Conservation (phyloP, 2,329 filamentous ascomycete species). For the Ilyonectria sp. region DNA sequence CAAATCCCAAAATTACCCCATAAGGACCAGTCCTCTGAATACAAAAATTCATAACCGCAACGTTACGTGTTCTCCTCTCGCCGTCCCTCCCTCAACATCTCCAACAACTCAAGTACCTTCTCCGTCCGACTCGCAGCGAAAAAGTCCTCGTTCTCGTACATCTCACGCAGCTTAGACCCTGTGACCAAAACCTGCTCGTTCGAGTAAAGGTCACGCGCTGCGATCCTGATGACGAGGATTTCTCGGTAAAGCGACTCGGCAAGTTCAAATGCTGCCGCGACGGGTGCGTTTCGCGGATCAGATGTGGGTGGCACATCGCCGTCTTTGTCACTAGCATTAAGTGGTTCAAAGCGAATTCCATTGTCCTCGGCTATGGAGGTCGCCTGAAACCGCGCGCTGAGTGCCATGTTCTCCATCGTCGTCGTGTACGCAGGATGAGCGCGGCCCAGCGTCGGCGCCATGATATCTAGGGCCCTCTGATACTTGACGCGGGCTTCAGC, state of each 20-base stretch:
- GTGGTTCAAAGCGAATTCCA: constrained; percentile 12
- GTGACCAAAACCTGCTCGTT: constrained; percentile 42
- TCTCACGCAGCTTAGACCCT: constrained; percentile 46
- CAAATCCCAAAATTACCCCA: neutral
- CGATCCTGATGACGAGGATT: constrained; percentile 41
- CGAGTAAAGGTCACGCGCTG: constrained; percentile 42
- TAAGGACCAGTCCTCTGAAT: neutral
- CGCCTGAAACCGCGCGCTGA: constrained; percentile 22
- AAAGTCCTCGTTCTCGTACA: constrained; percentile 49
- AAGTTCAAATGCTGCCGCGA: constrained; percentile 12
- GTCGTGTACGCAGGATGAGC: constrained; percentile 25
- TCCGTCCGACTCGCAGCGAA: constrained; percentile 40
- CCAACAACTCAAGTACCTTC: constrained; percentile 33
- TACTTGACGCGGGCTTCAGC: constrained; percentile 26
- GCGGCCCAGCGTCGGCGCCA: constrained; percentile 28
- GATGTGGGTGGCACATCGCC: constrained; percentile 11
- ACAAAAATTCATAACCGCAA: neutral
- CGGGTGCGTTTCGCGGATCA: constrained; percentile 1
- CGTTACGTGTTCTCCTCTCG: neutral
- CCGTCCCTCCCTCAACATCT: constrained; percentile 13
- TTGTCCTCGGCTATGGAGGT: constrained; percentile 18
- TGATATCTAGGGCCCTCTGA: constrained; percentile 24
- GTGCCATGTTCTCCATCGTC: constrained; percentile 29
- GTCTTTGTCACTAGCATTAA: neutral
- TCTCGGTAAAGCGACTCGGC: constrained; percentile 48